Evolutionary conservation across 2,329 filamentous ascomycete genomes (phyloP).

Genomic region (Microsporum ferrugineum): DNA sequence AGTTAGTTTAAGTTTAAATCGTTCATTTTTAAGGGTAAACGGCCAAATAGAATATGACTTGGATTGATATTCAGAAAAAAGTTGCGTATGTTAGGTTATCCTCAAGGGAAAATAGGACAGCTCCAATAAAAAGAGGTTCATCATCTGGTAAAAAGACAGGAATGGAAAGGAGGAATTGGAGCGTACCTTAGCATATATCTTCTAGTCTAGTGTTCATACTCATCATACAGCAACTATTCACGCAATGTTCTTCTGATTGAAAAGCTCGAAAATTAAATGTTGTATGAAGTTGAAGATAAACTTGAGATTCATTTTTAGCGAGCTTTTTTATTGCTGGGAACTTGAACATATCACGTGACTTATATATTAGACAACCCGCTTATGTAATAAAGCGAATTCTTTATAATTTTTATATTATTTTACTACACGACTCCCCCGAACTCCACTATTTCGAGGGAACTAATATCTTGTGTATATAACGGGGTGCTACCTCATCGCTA

Average conservation of each 20-base stretch:
- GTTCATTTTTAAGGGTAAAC: not conserved
- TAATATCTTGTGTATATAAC: not conserved
- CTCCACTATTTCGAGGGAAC: not conserved
- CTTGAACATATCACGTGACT: not conserved
- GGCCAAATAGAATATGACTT: not conserved
- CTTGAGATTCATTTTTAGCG: not conserved
- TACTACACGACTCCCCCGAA: not conserved
- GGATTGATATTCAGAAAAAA: not conserved
- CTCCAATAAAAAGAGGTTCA: slow-evolving; percentile 59
- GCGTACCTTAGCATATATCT: not conserved
- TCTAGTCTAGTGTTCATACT: not conserved
- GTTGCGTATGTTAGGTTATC: slow-evolving; percentile 37
- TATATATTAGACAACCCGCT: not conserved
- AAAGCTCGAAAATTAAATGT: not conserved
- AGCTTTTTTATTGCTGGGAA: not conserved
- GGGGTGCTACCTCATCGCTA: not conserved
- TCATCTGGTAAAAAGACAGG: slow-evolving; percentile 32
- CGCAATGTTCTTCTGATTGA: not conserved
- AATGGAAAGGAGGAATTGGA: not conserved
- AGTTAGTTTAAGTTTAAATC: not conserved
- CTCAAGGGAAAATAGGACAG: slow-evolving; percentile 57
- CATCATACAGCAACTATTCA: not conserved
- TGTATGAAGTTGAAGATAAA: not conserved
- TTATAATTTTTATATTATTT: not conserved
- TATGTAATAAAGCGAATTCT: not conserved